These are phyloP conservation scores for Tillandsia fasciculata DNA, from an alignment of 176 grass and related monocot species.

Conservation along the genomic window DNA sequence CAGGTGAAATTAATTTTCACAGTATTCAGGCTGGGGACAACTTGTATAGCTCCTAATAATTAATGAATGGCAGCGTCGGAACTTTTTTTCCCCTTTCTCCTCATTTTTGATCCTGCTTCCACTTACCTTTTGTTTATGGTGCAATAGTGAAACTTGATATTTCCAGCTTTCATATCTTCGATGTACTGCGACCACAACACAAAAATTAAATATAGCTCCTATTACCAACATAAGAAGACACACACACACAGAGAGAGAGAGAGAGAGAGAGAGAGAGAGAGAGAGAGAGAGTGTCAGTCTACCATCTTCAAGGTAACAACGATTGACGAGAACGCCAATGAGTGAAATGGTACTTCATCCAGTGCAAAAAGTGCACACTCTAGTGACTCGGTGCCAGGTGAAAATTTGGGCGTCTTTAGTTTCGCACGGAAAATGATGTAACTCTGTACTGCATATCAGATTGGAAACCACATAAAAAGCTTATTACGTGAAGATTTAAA, in stretches of 20 bases:
- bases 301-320: slow-evolving; percentile 95
- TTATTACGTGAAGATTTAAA: not conserved
- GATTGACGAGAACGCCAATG: slow-evolving; percentile 95
- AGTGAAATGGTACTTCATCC: slow-evolving; percentile 95
- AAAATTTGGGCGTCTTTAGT: slow-evolving; percentile 65
- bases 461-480: slow-evolving; percentile 36
- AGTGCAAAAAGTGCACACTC: slow-evolving; percentile 80
- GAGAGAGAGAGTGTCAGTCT: not conserved
- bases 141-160: slow-evolving; percentile 89
- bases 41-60: not conserved
- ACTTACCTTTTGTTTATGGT: slow-evolving; percentile 91
- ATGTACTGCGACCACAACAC: slow-evolving; percentile 48
- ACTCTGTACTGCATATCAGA: slow-evolving; percentile 97
- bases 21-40: no score
- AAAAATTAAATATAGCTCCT: slow-evolving; percentile 8
- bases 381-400: slow-evolving; percentile 72
- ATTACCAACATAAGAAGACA: not conserved
- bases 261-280: slow-evolving; percentile 7
- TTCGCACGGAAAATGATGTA: slow-evolving; percentile 99
- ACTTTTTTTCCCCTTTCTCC: not conserved
- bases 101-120: slow-evolving; percentile 1
- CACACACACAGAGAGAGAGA: not conserved
- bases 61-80: not conserved
- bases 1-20: no score
- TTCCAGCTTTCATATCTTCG: slow-evolving; percentile 69